phyloP scores from a whole-genome alignment of 805 yeast species.

The Dipodascopsis tothii region DNA sequence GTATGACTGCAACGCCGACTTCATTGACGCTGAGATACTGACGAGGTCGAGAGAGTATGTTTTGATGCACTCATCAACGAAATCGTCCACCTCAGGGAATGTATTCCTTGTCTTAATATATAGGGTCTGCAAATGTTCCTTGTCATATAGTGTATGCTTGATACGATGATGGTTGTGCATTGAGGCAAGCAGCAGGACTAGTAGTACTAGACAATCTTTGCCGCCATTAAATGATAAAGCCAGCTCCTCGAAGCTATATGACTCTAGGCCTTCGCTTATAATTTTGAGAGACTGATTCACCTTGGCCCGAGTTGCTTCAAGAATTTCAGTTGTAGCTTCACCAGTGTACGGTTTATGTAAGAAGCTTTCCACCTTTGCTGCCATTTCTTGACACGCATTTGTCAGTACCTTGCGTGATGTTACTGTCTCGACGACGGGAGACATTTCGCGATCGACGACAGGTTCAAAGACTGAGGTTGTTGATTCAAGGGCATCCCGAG shows the following conservation, averaged over 20 bases:
- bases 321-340: no score
- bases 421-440: no score
- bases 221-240: conserved; percentile 94
- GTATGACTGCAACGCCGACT: conserved; percentile 62
- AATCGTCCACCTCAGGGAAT: conserved; percentile 61
- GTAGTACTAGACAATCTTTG: conserved; percentile 88
- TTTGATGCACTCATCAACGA: conserved; percentile 49
- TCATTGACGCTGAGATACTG: conserved; percentile 41
- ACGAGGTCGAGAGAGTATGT: conserved; percentile 49
- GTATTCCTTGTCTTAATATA: conserved; percentile 63
- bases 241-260: conserved; percentile 37
- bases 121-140: conserved; percentile 33
- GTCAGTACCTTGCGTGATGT: no score
- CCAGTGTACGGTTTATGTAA: no score
- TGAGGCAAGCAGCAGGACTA: conserved; percentile 62
- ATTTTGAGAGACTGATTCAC: conserved; percentile 27
- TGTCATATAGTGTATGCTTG: conserved; percentile 14
- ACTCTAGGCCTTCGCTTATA: conserved; percentile 27
- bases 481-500: no score
- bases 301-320: no score
- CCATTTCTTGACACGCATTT: no score
- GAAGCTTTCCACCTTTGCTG: no score
- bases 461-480: no score
- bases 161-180: conserved; percentile 27
- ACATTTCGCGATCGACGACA: no score